Percentiles rank a stretch among this genome's conserved stretches.
Evolutionary conservation across 2,329 filamentous ascomycete species (phyloP).

Genomic region (Botryotinia calthae): DNA sequence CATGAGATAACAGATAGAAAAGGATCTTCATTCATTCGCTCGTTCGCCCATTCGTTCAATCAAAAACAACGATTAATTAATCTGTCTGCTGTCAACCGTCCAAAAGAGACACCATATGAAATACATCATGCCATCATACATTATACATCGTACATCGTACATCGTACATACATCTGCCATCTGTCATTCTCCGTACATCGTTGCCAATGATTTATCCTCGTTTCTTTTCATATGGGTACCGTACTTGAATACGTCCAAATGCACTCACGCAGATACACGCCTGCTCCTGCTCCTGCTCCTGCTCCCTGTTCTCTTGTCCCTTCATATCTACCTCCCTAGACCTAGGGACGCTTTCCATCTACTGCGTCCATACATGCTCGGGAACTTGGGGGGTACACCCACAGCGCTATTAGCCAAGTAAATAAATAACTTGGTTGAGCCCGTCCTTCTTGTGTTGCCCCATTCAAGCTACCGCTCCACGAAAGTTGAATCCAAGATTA

Average conservation of each 20-base stretch:
- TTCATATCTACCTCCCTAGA: neutral
- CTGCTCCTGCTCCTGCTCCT: neutral
- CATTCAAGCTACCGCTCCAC: conserved; percentile 6
- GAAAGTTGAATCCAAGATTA: neutral
- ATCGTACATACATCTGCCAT: too few species aligned
- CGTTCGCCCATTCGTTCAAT: neutral
- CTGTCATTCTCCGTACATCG: neutral
- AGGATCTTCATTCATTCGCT: neutral
- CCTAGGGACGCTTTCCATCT: neutral
- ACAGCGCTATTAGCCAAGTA: conserved; percentile 2
- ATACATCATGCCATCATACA: neutral
- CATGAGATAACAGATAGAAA: neutral
- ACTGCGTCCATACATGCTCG: neutral
- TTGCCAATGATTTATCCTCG: neutral
- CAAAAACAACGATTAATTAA: neutral
- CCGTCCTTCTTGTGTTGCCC: neutral
- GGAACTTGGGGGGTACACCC: neutral
- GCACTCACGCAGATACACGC: neutral
- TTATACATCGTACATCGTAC: neutral
- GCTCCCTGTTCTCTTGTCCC: neutral
- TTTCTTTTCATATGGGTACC: neutral
- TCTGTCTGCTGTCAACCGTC: neutral
- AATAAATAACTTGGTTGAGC: neutral
- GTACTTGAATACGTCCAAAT: neutral
- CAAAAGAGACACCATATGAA: neutral